These are phyloP conservation scores for Fraxinus ornus DNA, from an alignment of 305 asterid species.

Conservation along the genomic window DNA sequence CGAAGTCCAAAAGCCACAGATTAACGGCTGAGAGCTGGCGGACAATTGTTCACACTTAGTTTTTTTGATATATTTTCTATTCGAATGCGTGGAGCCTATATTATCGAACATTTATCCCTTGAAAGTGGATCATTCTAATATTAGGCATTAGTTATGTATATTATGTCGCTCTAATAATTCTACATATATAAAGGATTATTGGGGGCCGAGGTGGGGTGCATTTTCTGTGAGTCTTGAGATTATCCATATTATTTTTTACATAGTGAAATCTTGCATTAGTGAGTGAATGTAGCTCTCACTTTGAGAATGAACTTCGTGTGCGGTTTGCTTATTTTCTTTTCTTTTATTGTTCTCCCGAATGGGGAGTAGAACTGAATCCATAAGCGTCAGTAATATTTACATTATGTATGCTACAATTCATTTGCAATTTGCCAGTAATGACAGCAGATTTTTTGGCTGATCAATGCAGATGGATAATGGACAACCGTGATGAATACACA, in stretches of 20 bases:
- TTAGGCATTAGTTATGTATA: background rate
- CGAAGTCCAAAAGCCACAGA: too few relatives aligned
- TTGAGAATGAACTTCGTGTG: background rate
- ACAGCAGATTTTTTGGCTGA: background rate
- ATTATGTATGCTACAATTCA: background rate
- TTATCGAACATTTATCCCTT: background rate
- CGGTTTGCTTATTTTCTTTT: background rate
- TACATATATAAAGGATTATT: background rate
- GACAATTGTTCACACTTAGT: background rate
- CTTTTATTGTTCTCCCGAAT: background rate
- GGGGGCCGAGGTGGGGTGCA: background rate
- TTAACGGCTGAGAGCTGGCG: background rate
- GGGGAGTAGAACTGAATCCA: background rate
- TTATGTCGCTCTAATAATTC: background rate
- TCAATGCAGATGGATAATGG: background rate
- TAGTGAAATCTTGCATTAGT: background rate
- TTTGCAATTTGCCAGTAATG: background rate
- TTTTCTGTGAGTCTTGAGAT: background rate
- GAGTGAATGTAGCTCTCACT: background rate
- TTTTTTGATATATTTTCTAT: background rate
- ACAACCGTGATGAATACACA: background rate
- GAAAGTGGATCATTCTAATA: background rate
- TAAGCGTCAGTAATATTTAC: background rate
- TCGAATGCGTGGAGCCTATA: background rate
- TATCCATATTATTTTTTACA: background rate